Base-by-base conservation (phyloP, 441 rosid genomes). In the Gossypium lobatum region DNA sequence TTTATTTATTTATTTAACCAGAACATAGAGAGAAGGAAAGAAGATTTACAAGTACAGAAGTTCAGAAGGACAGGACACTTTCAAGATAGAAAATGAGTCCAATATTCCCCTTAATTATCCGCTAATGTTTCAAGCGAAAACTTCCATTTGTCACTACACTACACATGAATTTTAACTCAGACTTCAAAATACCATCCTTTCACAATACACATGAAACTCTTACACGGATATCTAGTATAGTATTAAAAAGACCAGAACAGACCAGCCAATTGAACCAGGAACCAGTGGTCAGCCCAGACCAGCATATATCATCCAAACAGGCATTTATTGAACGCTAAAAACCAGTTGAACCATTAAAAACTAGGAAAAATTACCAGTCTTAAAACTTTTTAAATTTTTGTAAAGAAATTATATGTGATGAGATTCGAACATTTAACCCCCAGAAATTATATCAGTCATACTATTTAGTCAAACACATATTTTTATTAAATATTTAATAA, bases 141-240 rank as follows among this genome's bases (percentile, higher is more conserved):
- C 55, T 76, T 73, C 18, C 52, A 57, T 68, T 70, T 14, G 3
- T 1, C 26, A 46, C 69, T 34, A 68, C 14, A 59, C n/a, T 23
- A 59, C 48, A 57, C 54, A 65, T 2, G 60, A 46, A 73, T 58
- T 77, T 75, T 50, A 73, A 71, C 55, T 72, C 21, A 39, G 18
- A 61, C 63, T 60, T n/a, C 54, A 61, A 58, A 39, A 60, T 20
- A 31, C 2, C 54, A 59, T 26, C 28, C 69, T 31, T 25, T 28
- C 46, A 74, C 18, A 64, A 21, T 57, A 23, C 42, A 39, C 62
- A 70, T 7, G 28, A 61, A 72, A 72, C 52, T 76, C 74, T 58
- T 64, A 70, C 26, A 55, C 25, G 20, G 39, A 59, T 59, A 23
- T 11, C 9, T 25, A 59, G 37, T 59, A 6, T 4, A 59, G 37